Base-by-base conservation (phyloP, 2,329 filamentous ascomycete genomes). In the Pseudogymnoascus sp. region DNA sequence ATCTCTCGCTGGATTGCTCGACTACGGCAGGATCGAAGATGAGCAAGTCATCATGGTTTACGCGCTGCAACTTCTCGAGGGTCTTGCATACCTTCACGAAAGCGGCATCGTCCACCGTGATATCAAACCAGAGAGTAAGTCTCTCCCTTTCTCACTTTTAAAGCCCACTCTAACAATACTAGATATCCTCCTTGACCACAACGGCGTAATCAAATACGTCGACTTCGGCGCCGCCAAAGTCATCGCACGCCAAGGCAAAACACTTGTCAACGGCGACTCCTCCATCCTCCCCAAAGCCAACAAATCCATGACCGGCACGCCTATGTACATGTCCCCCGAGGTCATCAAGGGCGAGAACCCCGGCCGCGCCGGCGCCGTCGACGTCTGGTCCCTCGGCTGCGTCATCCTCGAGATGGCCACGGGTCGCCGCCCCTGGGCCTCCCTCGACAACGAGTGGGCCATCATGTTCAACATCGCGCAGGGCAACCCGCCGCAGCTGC, bases 401-500 rank as follows among this genome's bases (percentile, higher is more conserved):
- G 95, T 99, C 38, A 91, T 99, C 68, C 84, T 97, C 44, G 95
- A 99, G 76, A 97, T 99, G 93, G 91, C 91, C 3, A 99, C 95
- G 0, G 95, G 95, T 19, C 86, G 92, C 66, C 86, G 93, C 14
- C 95, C 95, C 1, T 99, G 95, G 95, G 91, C 92, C 26, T 91
- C 88, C 67, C 86, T 97, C 56, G 95, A 99, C 78, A 99, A 99
- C 73, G 95, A 99, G 76, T 99, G 93, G 92, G 95, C 95, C 44
- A 97, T 99, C 78, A 99, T 99, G 95, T 99, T 97, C 82, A 97
- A 97, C 79, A 99, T 99, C 72, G 95, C 95, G 1, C 93, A 96
- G 74, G 95, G 95, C 50, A 96, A 97, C 70, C 90, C 92, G 59
- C 95, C 95, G 5, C 88, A 91, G 73, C 81, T 97, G 63, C 95